Base-by-base conservation (phyloP, 768 basidiomycete species). In the Coprinopsis cinerea region DNA sequence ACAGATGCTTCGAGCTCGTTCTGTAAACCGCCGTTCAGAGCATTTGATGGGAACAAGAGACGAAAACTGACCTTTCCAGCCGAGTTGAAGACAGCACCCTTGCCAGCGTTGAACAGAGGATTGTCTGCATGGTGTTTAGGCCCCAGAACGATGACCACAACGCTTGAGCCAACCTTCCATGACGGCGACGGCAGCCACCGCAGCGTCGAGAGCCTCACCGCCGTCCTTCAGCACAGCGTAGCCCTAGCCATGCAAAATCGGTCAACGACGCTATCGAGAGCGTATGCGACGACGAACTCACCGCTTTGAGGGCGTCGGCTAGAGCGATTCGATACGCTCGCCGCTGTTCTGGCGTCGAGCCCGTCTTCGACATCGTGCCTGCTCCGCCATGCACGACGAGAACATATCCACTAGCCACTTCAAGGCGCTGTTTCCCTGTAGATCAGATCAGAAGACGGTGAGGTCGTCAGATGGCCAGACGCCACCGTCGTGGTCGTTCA, bases 161-260 rank as follows among this genome's bases (percentile, higher is more conserved):
- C 1, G 27, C 24, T 17, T 47, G 17, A 30, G 54, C 66, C 25
- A 35, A 82, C 87, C 83, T 76, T 92, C 89, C 76, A 92, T 68
- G 14, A 71, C 63, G 0, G 78, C 69, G 6, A 89, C 89, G 0
- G 89, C 87, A 9, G 86, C 83, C 2, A 85, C 82, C 3, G 75
- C 80, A 15, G 90, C 88, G 61, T 92, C 88, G 75, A 92, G 81
- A 3, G 89, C 88, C 60, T 88, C 86, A 0, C 88, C 89, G 14
- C 85, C 86, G 2, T 72, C 64, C 32, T 63, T 67, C 36, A 92
- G 76, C 17, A 89, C 70, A 17, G 75, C 59, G 55, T 89, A 70
- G 1, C 89, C 89, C 72, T 74, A 37, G n/a, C n/a, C n/a, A n/a
- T n/a, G n/a, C n/a, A 2, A 78, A 77, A 6, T 85, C 83, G 1